phyloP scores from a whole-genome alignment of 768 basidiomycete genomes.

The Phylloporus sp. region DNA sequence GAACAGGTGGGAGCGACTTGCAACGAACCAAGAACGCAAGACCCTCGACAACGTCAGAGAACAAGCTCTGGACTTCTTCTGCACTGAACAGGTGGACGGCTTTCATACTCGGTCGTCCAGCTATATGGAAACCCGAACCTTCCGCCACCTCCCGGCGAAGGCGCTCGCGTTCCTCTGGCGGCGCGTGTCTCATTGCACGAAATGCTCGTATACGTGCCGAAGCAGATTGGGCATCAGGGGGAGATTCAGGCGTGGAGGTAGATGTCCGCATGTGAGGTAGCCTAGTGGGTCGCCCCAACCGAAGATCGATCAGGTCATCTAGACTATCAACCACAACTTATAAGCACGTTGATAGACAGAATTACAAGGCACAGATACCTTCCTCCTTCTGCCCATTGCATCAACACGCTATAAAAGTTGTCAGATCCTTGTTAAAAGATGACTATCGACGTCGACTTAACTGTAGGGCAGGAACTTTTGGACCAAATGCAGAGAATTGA shows the following conservation, averaged over 20 bases:
- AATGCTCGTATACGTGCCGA: conserved; percentile 75
- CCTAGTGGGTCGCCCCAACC: conserved; percentile 55
- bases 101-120: conserved; percentile 43
- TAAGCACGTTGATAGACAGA: background rate
- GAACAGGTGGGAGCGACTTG: background rate
- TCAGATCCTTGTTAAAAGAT: background rate
- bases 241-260: conserved; percentile 18
- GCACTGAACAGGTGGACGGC: conserved; percentile 82
- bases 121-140: conserved; percentile 18
- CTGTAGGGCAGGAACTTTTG: conserved; percentile 84
- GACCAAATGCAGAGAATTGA: conserved; percentile 86
- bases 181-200: conserved; percentile 59
- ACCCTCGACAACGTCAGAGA: conserved; percentile 82
- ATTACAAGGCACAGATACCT: conserved; percentile 34
- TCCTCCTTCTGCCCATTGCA: conserved; percentile 94
- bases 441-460: conserved; percentile 33
- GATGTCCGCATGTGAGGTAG: conserved; percentile 39
- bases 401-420: conserved; percentile 54
- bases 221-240: conserved; percentile 45
- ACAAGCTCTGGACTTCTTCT: conserved; percentile 76
- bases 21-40: conserved; percentile 76
- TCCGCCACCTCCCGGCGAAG: conserved; percentile 50
- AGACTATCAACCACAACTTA: conserved; percentile 37
- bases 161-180: conserved; percentile 58
- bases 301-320: conserved; percentile 81